These are phyloP conservation scores for Ganoderma multipileum DNA, from an alignment of 1,284 basidiomycete species.

Conservation along the genomic window DNA sequence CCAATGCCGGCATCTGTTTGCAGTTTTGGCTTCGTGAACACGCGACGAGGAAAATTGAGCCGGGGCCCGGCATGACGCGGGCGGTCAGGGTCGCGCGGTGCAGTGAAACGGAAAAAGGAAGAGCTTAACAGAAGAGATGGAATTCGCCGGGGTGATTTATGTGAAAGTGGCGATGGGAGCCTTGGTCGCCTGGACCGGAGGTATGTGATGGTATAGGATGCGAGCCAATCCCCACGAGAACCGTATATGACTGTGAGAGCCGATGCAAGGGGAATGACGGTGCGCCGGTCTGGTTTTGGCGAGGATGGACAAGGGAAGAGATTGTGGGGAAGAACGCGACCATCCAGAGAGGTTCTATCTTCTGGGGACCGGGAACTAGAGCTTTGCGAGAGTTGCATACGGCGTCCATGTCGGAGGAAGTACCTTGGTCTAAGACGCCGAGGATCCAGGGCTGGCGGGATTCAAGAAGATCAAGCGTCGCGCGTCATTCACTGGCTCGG, in stretches of 20 bases:
- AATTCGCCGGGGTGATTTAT: neutral
- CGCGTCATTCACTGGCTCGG: neutral
- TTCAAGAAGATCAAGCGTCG: neutral
- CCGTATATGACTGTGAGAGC: neutral
- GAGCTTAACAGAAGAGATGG: neutral
- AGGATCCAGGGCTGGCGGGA: neutral
- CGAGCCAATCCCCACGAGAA: neutral
- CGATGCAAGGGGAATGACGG: neutral
- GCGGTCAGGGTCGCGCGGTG: neutral
- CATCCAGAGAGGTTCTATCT: neutral
- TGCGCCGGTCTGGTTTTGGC: neutral
- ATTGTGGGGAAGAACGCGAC: neutral
- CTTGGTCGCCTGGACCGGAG: neutral
- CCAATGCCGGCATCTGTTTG: neutral
- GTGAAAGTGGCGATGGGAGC: neutral
- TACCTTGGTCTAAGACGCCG: neutral
- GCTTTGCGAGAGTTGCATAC: neutral
- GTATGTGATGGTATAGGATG: slow-evolving; percentile 1
- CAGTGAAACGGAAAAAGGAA: neutral
- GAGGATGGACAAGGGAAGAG: neutral
- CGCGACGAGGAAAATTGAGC: slow-evolving; percentile 1
- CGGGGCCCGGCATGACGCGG: slow-evolving; percentile 1
- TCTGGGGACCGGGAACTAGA: neutral
- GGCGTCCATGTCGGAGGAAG: neutral
- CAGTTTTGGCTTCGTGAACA: neutral